phyloP scores from a whole-genome alignment of 2,329 filamentous ascomycete species.

The Botrytis cinerea region DNA sequence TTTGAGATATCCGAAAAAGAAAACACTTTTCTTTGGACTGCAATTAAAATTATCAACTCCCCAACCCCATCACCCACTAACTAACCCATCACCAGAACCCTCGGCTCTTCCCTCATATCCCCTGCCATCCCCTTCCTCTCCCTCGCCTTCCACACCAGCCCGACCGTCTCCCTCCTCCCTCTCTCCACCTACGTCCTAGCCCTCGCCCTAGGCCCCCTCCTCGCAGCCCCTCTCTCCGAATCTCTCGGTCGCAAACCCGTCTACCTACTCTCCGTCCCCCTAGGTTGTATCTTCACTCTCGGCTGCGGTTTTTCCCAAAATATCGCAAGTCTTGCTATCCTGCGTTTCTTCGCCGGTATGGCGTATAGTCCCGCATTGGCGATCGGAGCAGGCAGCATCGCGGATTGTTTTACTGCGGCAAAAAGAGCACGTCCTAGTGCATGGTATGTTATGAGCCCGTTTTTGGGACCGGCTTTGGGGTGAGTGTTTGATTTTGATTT shows the following conservation, averaged over 20 bases:
- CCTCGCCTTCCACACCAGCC: background rate
- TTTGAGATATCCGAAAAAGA: background rate
- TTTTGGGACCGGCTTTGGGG: conserved; percentile 54
- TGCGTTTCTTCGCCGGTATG: conserved; percentile 51
- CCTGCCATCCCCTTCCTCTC: background rate
- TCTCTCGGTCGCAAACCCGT: conserved; percentile 52
- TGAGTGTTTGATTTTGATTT: conserved; percentile 37
- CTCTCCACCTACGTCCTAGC: conserved; percentile 56
- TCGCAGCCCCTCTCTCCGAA: conserved; percentile 63
- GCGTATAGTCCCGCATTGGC: conserved; percentile 45
- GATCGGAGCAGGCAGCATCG: conserved; percentile 52
- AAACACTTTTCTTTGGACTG: background rate
- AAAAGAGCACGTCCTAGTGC: conserved; percentile 48
- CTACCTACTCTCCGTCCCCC: conserved; percentile 48
- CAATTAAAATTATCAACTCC: background rate
- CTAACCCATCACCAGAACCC: background rate
- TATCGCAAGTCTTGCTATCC: conserved; percentile 47
- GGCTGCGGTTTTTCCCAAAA: conserved; percentile 62
- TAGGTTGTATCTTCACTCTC: conserved; percentile 59
- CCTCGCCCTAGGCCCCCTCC: conserved; percentile 59
- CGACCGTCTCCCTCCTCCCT: background rate
- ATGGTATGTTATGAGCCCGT: conserved; percentile 53
- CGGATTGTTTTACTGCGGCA: conserved; percentile 51
- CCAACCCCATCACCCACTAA: background rate
- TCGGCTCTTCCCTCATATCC: background rate